Evolutionary conservation across 2,329 filamentous ascomycete species (phyloP), one percentile per base, ranked within the genome.

Genomic region (Pseudogymnoascus verrucosus): DNA sequence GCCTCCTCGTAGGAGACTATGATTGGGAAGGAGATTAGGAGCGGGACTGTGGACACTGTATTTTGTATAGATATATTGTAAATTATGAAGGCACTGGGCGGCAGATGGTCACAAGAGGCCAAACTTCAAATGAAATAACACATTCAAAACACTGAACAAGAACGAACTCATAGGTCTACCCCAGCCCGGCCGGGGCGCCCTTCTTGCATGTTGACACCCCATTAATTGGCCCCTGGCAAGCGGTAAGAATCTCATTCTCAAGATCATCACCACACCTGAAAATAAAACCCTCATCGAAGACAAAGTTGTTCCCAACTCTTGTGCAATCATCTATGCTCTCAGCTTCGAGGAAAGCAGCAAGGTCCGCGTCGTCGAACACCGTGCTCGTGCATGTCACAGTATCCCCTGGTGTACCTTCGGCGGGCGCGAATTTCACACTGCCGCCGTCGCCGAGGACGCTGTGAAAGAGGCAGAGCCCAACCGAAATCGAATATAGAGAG

Each of bases 41-140:
- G 16, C 51, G 51, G 28, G 16, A 57, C 16, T 57, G 28, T 57
- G 51, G 51, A 57, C 51, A 57, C 51, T 57, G 51, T 57, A 57
- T 21, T 21, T n/a, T 57, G 51, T 57, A 57, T 57, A 57, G 10
- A 57, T 57, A 57, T 57, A 57, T 57, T 57, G 51, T 57, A 57
- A 57, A 57, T 57, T 57, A 57, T 34, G 51, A 57, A 57, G 51
- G 47, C 47, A 54, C 47, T 5, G 1, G 47, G 51, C 28, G 28
- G 34, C 28, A 36, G 19, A 57, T 14, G 51, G 51, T 34, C 51
- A 34, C 51, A 21, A 36, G 51, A 34, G 26, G 28, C 51, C 51
- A 57, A 36, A 57, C 51, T 57, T 57, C 51, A 57, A 57, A 57
- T 57, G 51, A 57, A 57, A 57, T 34, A 57, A 57, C 51, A 57